Base-by-base conservation (phyloP, 2,329 filamentous ascomycete genomes). In the Epichloe aotearoae region DNA sequence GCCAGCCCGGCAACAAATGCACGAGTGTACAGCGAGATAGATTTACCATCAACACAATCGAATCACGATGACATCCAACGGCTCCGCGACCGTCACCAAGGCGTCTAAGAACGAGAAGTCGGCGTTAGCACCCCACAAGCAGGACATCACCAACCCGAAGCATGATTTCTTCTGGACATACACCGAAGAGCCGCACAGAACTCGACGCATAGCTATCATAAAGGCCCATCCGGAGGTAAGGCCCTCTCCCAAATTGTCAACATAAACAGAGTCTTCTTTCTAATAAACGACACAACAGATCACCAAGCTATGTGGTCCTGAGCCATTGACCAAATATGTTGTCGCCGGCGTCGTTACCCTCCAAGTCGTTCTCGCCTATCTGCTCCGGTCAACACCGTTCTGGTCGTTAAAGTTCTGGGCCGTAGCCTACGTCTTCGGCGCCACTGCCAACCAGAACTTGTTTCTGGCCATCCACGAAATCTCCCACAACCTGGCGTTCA, bases 391-490 rank as follows among this genome's bases (percentile, higher is more conserved):
- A 62, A 86, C 85, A 2, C 71, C 88, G 15, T 82, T 97, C 64
- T 77, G 91, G 61, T 93, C 88, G 53, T 86, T 82, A 78, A 80
- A 76, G 56, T 96, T 94, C 73, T 84, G 94, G 75, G 75, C 84
- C 51, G 86, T 89, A 0, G 89, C 88, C 56, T 98, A 98, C 69
- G 72, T 95, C 50, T 76, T 98, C 55, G 93, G 93, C 52, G 93
- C 93, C 33, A 97, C 93, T 0, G 83, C 91, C 50, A 98, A 97
- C 74, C 93, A 98, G 75, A 98, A 98, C 69, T 80, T 97, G 47
- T 98, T 98, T 73, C 82, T 98, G 41, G 89, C 93, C 53, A 98
- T 98, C 63, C 93, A 98, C 72, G 93, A 98, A 71, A 97, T 98
- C 66, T 95, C 88, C 15, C 93, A 98, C 72, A 98, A 98, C 66